These are phyloP conservation scores for Xylaria sp. DNA, from an alignment of 2,329 filamentous ascomycete species.

Conservation along the genomic window DNA sequence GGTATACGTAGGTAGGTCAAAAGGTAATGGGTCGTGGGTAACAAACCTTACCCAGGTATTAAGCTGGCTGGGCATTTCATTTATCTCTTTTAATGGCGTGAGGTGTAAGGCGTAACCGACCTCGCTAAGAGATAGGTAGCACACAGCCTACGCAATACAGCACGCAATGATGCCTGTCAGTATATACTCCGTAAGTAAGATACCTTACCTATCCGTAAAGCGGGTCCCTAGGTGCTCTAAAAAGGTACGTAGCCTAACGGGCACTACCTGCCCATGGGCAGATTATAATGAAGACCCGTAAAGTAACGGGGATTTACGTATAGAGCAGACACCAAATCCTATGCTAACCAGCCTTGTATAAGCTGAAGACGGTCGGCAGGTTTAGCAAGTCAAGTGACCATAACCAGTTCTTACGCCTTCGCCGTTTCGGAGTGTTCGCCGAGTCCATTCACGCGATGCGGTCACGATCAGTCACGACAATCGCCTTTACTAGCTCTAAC, in stretches of 20 bases:
- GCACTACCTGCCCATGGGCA: not conserved
- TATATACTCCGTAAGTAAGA: too few species aligned
- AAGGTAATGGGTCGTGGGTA: not conserved
- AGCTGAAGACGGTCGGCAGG: constrained; percentile 1
- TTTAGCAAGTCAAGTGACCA: constrained; percentile 16
- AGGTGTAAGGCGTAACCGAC: too few species aligned
- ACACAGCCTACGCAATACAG: not conserved
- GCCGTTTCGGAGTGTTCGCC: not conserved
- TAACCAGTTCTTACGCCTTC: not conserved
- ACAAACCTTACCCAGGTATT: not conserved
- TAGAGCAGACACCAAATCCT: constrained; percentile 4
- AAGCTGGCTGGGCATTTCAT: not conserved
- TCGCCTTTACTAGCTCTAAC: too few species aligned
- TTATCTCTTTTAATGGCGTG: not conserved
- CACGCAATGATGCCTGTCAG: constrained; percentile 1
- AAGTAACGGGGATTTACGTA: not conserved
- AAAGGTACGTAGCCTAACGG: not conserved
- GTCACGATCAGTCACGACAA: not conserved
- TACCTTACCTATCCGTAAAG: not conserved
- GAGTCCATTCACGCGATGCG: not conserved
- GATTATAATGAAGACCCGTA: not conserved
- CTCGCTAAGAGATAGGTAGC: not conserved
- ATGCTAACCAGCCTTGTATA: constrained; percentile 13
- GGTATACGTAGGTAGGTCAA: not conserved
- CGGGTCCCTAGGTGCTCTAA: not conserved